Base-by-base conservation (phyloP, 352 stramenopile genomes). In the Hyphochytrium catenoides region DNA sequence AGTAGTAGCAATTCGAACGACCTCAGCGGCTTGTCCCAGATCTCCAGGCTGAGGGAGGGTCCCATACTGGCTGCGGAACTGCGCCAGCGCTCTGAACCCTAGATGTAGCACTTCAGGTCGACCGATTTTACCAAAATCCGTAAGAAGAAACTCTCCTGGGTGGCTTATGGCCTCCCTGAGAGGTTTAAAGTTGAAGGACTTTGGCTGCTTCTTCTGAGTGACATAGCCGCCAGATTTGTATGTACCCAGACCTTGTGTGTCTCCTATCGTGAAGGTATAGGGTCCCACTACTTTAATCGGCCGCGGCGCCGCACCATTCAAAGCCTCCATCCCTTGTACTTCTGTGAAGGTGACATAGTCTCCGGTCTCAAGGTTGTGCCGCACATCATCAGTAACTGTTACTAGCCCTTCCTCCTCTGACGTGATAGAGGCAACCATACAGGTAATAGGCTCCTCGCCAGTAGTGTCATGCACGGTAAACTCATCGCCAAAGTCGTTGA, bases 51-150 rank as follows among this genome's bases (percentile, higher is more conserved):
- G 62, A 2, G 88, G 88, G 31, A 78, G 79, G 19, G 54, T 50
- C 12, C 68, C 62, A 27, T 85, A 52, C 36, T 72, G 66, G 12
- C 57, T 55, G 8, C 63, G 54, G 52, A 90, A 95, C 6, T 52
- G 54, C 41, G 90, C 68, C 9, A 94, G 52, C 3, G 62, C 79
- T 31, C 75, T 64, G 46, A 92, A 83, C 1, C 67, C 75, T 29
- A 91, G 21, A 48, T 94, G 82, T 11, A 94, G 67, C 27, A 83
- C 49, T 39, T 82, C 66, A 0, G 74, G 63, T 17, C 87, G 79
- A 40, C 84, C 85, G 38, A 96, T 62, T 54, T 98, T 98, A 22
- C 85, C 86, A 57, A 97, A 97, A 39, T 98, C 91, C 18, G 63
- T 95, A 41, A 95, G 65, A 46, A 97, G 73, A 33, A 97, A 90